These are phyloP conservation scores for Luvunga scandens DNA, from an alignment of 345 rosid species.

Conservation along the genomic window DNA sequence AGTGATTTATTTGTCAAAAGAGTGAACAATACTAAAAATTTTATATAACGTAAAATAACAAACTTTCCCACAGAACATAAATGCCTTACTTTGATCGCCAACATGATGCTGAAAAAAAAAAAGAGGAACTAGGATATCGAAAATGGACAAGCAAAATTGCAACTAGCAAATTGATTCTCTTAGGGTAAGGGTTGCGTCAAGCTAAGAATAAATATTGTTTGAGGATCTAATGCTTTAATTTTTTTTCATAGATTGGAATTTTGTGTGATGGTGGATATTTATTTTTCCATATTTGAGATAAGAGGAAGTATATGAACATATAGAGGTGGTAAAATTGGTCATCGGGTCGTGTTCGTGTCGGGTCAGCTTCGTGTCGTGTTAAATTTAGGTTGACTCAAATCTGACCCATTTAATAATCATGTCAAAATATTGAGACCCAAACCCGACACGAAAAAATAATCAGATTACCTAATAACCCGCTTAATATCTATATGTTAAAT, in stretches of 20 bases:
- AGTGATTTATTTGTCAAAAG: background rate
- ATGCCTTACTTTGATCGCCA: background rate
- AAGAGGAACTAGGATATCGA: too few relatives aligned
- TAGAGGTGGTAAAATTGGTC: too few relatives aligned
- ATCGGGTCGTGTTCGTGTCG: too few relatives aligned
- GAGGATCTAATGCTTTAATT: background rate
- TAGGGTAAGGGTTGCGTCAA: too few relatives aligned
- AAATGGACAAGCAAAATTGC: background rate
- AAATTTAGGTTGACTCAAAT: too few relatives aligned
- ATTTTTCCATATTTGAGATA: background rate
- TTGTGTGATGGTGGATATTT: background rate
- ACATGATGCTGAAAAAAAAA: background rate
- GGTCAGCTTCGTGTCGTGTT: too few relatives aligned
- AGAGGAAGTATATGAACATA: background rate
- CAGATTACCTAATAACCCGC: too few relatives aligned
- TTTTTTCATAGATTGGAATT: background rate
- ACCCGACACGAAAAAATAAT: too few relatives aligned
- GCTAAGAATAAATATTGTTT: background rate
- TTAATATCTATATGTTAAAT: too few relatives aligned
- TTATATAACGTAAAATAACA: background rate
- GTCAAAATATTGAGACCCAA: too few relatives aligned
- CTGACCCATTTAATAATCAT: too few relatives aligned
- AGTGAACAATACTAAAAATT: background rate
- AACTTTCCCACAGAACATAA: background rate
- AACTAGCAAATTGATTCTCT: background rate